Base-by-base conservation (phyloP, 1,284 basidiomycete genomes). In the Fomitiporia mediterranea region DNA sequence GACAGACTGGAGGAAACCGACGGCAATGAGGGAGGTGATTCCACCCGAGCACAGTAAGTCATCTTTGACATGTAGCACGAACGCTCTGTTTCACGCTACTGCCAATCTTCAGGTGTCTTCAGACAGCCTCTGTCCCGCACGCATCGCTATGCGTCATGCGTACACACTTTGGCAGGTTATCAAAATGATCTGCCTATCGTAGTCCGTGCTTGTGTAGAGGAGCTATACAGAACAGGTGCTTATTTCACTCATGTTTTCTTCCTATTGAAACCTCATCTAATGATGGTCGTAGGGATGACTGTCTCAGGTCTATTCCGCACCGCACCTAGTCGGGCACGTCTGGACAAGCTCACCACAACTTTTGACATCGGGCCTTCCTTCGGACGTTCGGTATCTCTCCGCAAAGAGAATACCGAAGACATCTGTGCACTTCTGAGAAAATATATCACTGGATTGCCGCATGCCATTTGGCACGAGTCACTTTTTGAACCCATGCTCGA, bases 391-490 rank as follows among this genome's bases (percentile, higher is more conserved):
- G 64, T 68, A 42, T 66, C 63, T 49, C 74, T 87, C 38, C 71
- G 73, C n/a, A 69, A 74, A 17, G 82, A 84, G 62, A 68, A 74
- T 0, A 80, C 78, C 46, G 70, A 78, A 3, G 80, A 85, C 62
- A 72, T 87, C 30, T 83, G 81, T 62, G 80, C 80, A 0, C 72
- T 88, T 19, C 68, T 89, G 2, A 74, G 76, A 2, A 78, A 76
- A 0, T 88, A 80, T 61, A 69, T 88, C 52, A 75, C 75, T 8
- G 72, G 76, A 13, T 72, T 88, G 2, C 82, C 83, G 0, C 70
- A 72, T 28, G 76, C 83, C 0, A 66, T 84, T 39, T 60, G 85
- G 19, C 68, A 74, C 21, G 68, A 72, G 0, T 64, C 65, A 2
- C 64, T 82, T 17, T 75, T 76, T 57, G 65, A 72, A 0, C 75